Evolutionary conservation across 2,329 filamentous ascomycete genomes (phyloP).

Genomic region (Fusarium keratoplasticum): DNA sequence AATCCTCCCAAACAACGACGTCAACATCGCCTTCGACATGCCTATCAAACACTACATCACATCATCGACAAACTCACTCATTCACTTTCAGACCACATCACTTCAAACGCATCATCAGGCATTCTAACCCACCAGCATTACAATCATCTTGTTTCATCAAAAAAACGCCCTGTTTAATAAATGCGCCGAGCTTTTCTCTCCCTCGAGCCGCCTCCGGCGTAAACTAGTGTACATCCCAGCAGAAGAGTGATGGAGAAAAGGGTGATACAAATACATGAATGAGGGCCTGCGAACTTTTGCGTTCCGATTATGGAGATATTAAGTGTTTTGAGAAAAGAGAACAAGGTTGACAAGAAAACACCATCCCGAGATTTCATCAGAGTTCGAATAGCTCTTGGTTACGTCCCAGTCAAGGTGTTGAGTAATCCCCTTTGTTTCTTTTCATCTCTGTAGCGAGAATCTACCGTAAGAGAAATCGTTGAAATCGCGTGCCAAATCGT

Average conservation of each 20-base stretch:
- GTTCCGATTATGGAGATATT: constrained; percentile 47
- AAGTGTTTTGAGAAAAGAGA: constrained; percentile 45
- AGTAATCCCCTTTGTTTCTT: constrained; percentile 40
- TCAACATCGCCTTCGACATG: constrained; percentile 2
- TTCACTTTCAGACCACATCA: not conserved
- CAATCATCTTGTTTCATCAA: constrained; percentile 37
- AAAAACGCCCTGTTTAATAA: constrained; percentile 48
- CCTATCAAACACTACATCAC: not conserved
- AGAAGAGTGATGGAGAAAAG: constrained; percentile 48
- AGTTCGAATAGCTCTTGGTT: constrained; percentile 43
- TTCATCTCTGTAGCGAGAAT: constrained; percentile 49
- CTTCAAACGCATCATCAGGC: constrained; percentile 1
- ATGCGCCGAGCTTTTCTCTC: constrained; percentile 51
- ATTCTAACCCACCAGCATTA: constrained; percentile 13
- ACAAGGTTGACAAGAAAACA: constrained; percentile 44
- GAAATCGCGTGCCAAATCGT: constrained; percentile 55
- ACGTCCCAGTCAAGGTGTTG: constrained; percentile 45
- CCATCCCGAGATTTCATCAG: constrained; percentile 42
- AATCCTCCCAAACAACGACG: not conserved
- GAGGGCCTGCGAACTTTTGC: constrained; percentile 43
- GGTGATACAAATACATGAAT: constrained; percentile 51
- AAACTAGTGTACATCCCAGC: constrained; percentile 54
- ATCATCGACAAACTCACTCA: not conserved
- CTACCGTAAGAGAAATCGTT: constrained; percentile 54
- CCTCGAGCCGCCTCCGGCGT: constrained; percentile 45